Evolutionary conservation across 768 basidiomycete genomes (phyloP), one percentile per base, ranked within the genome.

Genomic region (Podaxis pistillaris): DNA sequence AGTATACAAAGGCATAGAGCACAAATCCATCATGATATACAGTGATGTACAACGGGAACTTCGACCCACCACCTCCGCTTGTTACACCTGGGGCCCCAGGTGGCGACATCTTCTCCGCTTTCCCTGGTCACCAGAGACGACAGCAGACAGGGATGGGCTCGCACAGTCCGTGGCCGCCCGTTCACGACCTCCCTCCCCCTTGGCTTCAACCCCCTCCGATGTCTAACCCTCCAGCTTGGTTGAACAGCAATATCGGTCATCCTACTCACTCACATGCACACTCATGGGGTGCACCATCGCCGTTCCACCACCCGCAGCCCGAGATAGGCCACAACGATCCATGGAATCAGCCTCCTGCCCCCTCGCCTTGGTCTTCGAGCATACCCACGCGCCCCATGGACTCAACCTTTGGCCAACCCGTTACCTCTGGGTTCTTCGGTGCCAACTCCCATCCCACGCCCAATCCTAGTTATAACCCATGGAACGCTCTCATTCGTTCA

Each of bases 351-450:
- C 26, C 26, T 17, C 41, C 53, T 0, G 44, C 40, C 4, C 17
- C 41, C 9, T 40, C 38, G 24, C 57, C 58, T 24, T 59, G 58
- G 58, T 51, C 58, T n/a, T 24, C 47, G 12, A 38, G 13, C 19
- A n/a, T 26, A 6, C 49, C 57, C 8, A 26, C 19, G 17, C 11
- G 33, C 4, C 57, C 49, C 19, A 15, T 22, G 8, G 44, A 62
- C 13, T 62, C 60, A 19, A n/a, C 60, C 6, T 62, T 62, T 24
- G 53, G 33, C n/a, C 52, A 54, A 47, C 52, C 60, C 7, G 36
- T 62, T 17, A 24, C 41, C 9, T n/a, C 44, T 28, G 53, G 60
- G 2, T 62, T 46, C 19, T 62, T 62, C 24, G 60, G 60, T n/a
- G 40, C 53, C 30, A 55, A 47, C 4, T 24, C 28, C n/a, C 22